Conservation (phyloP, 108 stramenopile genomes). For the Schizochytrium sp. region DNA sequence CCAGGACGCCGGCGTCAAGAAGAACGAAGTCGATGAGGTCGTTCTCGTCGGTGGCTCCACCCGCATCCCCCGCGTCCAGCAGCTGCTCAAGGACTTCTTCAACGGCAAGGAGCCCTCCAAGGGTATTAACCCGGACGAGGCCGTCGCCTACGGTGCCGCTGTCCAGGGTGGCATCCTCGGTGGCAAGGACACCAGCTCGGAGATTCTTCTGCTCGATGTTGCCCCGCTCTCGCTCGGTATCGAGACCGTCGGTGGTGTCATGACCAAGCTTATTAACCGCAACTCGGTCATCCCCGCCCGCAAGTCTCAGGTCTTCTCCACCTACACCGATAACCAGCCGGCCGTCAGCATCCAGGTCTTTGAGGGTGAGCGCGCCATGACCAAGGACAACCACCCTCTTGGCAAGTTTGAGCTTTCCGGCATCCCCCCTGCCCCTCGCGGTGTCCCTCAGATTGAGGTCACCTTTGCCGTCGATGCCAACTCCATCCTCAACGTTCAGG, state of each 20-base stretch:
- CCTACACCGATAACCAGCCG: slow-evolving; percentile 84
- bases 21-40: slow-evolving; percentile 46
- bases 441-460: slow-evolving; percentile 84
- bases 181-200: background rate
- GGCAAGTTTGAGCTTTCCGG: slow-evolving; percentile 85
- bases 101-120: slow-evolving; percentile 44
- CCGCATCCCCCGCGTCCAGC: slow-evolving; percentile 53
- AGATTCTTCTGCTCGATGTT: slow-evolving; percentile 64
- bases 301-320: slow-evolving; percentile 83
- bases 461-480: slow-evolving; percentile 84
- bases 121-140: slow-evolving; percentile 89
- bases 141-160: slow-evolving; percentile 87
- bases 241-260: slow-evolving; percentile 84
- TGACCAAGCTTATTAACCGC: slow-evolving; percentile 85
- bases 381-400: slow-evolving; percentile 69
- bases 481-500: slow-evolving; percentile 82
- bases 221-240: slow-evolving; percentile 77
- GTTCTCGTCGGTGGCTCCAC: slow-evolving; percentile 62
- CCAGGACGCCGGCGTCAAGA: slow-evolving; percentile 33
- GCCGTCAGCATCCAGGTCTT: slow-evolving; percentile 83
- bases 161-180: slow-evolving; percentile 83
- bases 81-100: slow-evolving; percentile 36
- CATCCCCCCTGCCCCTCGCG: slow-evolving; percentile 84
- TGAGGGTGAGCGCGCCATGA: slow-evolving; percentile 91
- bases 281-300: slow-evolving; percentile 86